Conservation (phyloP, 1,284 basidiomycete species). For the Heliocybe sulcata region DNA sequence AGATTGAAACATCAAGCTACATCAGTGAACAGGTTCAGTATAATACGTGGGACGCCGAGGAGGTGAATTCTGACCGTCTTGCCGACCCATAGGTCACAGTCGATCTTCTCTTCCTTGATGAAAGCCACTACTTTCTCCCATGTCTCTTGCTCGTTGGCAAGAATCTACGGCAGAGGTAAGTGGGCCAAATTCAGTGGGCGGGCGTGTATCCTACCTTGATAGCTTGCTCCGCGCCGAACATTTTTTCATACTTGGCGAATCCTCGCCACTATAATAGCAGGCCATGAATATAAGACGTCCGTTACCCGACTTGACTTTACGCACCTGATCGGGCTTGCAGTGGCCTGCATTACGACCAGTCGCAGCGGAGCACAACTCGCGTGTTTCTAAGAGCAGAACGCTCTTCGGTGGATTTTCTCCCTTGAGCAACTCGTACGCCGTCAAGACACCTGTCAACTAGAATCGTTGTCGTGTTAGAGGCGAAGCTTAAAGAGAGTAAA, state of each 20-base stretch:
- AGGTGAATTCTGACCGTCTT: constrained; percentile 10
- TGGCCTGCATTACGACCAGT: constrained; percentile 35
- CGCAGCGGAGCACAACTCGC: constrained; percentile 63
- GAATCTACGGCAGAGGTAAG: not conserved
- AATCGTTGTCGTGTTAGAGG: not conserved
- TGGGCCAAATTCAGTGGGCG: not conserved
- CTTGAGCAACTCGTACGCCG: constrained; percentile 43
- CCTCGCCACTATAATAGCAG: constrained; percentile 10
- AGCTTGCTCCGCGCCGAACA: constrained; percentile 17
- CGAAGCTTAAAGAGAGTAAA: not conserved
- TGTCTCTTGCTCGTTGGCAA: constrained; percentile 14
- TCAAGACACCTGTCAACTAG: constrained; percentile 50
- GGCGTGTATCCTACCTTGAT: constrained; percentile 12
- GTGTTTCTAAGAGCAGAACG: constrained; percentile 61
- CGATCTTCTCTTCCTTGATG: constrained; percentile 12
- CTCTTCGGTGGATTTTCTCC: constrained; percentile 25
- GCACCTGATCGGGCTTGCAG: constrained; percentile 18
- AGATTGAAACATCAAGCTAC: constrained; percentile 15
- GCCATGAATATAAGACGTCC: not conserved
- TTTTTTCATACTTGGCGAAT: constrained; percentile 13
- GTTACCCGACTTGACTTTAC: too few species aligned
- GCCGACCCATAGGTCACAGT: constrained; percentile 17
- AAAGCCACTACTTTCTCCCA: constrained; percentile 11
- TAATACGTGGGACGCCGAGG: not conserved
- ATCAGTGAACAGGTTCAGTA: not conserved